phyloP scores from a whole-genome alignment of 148 eudicot genomes.

The Rhododendron mucronatum region DNA sequence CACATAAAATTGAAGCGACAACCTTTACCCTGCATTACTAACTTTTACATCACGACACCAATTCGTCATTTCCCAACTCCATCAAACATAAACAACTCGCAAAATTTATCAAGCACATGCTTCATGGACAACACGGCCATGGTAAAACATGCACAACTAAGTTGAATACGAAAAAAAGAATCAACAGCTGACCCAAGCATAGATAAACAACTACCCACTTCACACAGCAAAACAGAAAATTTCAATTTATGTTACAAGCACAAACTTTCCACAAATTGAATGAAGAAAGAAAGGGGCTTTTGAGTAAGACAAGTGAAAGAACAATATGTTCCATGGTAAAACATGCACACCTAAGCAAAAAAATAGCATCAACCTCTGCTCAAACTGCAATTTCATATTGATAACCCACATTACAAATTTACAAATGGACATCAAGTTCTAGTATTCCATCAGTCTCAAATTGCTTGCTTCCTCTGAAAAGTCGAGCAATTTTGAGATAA shows the following conservation, averaged over 20 bases:
- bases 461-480: no score
- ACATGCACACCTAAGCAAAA: not conserved
- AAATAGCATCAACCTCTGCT: not conserved
- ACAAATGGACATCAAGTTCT: not conserved
- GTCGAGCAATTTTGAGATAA: not conserved
- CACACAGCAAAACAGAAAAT: not conserved
- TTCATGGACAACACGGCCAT: not conserved
- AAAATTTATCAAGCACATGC: not conserved
- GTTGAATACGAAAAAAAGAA: not conserved
- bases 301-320: not conserved
- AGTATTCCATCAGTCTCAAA: no score
- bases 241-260: not conserved
- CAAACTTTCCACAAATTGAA: not conserved
- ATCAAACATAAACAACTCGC: not conserved
- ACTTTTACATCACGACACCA: not conserved
- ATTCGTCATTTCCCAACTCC: not conserved
- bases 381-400: not conserved
- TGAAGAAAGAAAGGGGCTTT: not conserved
- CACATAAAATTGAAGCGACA: not conserved
- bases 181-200: not conserved
- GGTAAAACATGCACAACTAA: not conserved
- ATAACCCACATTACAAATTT: no score
- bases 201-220: not conserved
- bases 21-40: not conserved
- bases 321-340: not conserved